A percentile compares a stretch with the other conserved stretches of the same genome.
phyloP scores from a whole-genome alignment of 2,329 filamentous ascomycete species.

The Cordyceps militaris region DNA sequence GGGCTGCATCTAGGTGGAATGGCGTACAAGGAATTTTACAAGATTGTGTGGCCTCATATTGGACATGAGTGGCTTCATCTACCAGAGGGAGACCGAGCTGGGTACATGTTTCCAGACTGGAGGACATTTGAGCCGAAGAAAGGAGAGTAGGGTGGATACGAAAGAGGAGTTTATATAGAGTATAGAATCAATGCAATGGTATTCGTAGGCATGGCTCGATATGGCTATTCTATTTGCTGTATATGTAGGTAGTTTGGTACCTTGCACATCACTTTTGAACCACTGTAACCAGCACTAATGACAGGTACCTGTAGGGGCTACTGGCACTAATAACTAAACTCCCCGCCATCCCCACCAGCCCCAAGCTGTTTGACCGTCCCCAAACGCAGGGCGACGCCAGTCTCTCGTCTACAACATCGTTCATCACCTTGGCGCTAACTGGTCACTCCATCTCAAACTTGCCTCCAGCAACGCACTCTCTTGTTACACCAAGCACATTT shows the following conservation, averaged over 20 bases:
- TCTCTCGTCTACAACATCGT: not conserved
- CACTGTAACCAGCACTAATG: too few relatives aligned
- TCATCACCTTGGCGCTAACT: slow-evolving; percentile 2
- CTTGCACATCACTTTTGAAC: too few relatives aligned
- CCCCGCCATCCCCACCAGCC: not conserved
- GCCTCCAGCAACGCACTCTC: not conserved
- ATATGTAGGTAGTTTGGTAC: too few relatives aligned
- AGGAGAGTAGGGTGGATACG: not conserved
- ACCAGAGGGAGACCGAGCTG: slow-evolving; percentile 29
- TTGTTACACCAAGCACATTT: not conserved
- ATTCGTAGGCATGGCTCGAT: too few relatives aligned
- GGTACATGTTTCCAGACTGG: slow-evolving; percentile 46
- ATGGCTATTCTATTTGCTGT: too few relatives aligned
- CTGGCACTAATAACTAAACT: not conserved
- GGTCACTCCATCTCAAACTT: not conserved
- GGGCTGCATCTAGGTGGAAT: slow-evolving; percentile 51
- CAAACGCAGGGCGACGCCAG: too few relatives aligned
- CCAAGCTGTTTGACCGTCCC: not conserved
- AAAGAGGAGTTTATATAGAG: not conserved
- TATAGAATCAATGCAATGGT: too few relatives aligned
- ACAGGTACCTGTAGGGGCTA: too few relatives aligned
- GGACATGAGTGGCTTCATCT: slow-evolving; percentile 35
- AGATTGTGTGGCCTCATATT: slow-evolving; percentile 41
- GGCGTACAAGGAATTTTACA: slow-evolving; percentile 47
- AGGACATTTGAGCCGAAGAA: slow-evolving; percentile 18